A percentile compares a stretch with the other conserved stretches of the same genome.
phyloP scores from a whole-genome alignment of 495 filamentous ascomycete genomes.

The Halenospora varia region DNA sequence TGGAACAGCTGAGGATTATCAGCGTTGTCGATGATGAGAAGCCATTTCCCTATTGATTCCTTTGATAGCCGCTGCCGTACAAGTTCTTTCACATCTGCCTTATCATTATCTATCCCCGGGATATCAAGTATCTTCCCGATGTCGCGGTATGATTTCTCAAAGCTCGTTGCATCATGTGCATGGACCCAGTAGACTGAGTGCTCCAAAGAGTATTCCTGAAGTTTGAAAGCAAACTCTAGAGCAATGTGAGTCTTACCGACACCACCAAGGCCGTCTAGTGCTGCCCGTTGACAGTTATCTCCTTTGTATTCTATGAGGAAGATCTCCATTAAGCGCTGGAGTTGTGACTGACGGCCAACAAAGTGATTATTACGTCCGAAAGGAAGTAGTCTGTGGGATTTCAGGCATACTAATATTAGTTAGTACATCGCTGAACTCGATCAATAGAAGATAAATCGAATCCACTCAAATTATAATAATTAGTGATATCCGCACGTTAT shows the following conservation, averaged over 20 bases:
- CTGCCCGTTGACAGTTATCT: slow-evolving; percentile 15
- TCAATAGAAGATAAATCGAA: neutral
- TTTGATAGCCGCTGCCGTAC: slow-evolving; percentile 21
- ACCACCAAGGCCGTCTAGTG: slow-evolving; percentile 43
- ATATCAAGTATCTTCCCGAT: slow-evolving; percentile 23
- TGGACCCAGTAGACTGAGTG: slow-evolving; percentile 33
- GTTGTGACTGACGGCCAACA: slow-evolving; percentile 5
- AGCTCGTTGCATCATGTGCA: slow-evolving; percentile 26
- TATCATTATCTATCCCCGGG: slow-evolving; percentile 8
- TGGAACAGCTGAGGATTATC: slow-evolving; percentile 36
- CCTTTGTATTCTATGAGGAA: neutral
- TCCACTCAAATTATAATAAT: too few species aligned
- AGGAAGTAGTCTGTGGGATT: slow-evolving; percentile 5
- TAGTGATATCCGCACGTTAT: too few species aligned
- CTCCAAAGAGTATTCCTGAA: slow-evolving; percentile 18
- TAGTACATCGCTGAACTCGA: neutral
- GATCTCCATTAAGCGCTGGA: neutral
- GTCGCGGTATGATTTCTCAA: slow-evolving; percentile 26
- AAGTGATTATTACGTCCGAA: slow-evolving; percentile 6
- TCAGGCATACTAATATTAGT: neutral
- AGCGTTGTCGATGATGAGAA: slow-evolving; percentile 48
- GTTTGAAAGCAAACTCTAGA: slow-evolving; percentile 27
- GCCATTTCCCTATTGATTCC: slow-evolving; percentile 30
- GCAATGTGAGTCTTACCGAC: slow-evolving; percentile 48
- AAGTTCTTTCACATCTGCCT: slow-evolving; percentile 21